Conservation (phyloP, 306 rosid species). For the Amphicarpaea edgeworthii region DNA sequence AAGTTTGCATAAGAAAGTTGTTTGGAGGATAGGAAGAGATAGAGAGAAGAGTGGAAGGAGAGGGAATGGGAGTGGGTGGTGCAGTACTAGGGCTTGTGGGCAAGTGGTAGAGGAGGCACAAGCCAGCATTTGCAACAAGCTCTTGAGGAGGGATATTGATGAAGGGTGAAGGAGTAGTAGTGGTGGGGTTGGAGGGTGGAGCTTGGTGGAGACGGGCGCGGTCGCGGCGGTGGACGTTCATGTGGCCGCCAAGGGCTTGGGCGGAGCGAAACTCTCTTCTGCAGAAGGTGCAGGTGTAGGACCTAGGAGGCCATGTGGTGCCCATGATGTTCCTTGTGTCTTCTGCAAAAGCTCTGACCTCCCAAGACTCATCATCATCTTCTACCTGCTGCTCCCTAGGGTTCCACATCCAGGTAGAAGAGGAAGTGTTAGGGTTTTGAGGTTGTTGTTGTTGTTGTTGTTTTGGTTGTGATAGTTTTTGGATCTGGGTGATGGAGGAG, state of each 20-base stretch:
- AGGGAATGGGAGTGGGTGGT: slow-evolving; percentile 14
- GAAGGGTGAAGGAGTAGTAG: slow-evolving; percentile 34
- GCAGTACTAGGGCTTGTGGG: slow-evolving; percentile 70
- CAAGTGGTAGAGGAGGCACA: slow-evolving; percentile 77
- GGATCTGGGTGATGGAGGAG: slow-evolving; percentile 72
- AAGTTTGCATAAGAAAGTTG: slow-evolving; percentile 42
- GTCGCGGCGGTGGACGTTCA: slow-evolving; percentile 99
- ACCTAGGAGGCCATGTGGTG: slow-evolving; percentile 95
- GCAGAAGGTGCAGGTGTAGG: slow-evolving; percentile 89
- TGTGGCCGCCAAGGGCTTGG: slow-evolving; percentile 97
- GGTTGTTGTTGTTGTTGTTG: slow-evolving; percentile 36
- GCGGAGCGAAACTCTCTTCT: slow-evolving; percentile 89
- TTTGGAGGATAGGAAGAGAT: slow-evolving; percentile 54
- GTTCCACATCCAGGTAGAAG: slow-evolving; percentile 72
- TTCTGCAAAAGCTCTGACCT: slow-evolving; percentile 87
- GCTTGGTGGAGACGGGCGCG: slow-evolving; percentile 86
- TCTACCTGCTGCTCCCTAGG: slow-evolving; percentile 51
- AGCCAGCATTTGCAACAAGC: slow-evolving; percentile 58
- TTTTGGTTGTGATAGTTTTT: slow-evolving; percentile 51
- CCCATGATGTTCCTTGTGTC: slow-evolving; percentile 83
- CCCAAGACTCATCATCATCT: slow-evolving; percentile 92
- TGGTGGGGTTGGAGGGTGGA: slow-evolving; percentile 25
- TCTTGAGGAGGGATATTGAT: slow-evolving; percentile 69
- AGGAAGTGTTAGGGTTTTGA: slow-evolving; percentile 62
- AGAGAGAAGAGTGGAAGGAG: slow-evolving; percentile 73